phyloP scores from a whole-genome alignment of 805 yeast genomes.

The Metschnikowia continentalis region DNA sequence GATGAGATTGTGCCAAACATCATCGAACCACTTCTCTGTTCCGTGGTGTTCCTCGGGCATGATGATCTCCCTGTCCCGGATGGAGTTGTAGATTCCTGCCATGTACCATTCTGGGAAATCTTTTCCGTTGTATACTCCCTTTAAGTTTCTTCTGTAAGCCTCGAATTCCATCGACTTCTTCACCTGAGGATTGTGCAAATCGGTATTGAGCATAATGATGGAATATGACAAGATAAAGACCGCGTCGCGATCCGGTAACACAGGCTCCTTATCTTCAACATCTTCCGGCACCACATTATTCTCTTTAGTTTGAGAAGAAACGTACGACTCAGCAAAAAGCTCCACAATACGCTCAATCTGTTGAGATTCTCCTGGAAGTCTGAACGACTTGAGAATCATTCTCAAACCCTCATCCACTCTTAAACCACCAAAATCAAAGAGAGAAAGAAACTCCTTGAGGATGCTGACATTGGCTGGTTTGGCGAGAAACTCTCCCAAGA shows the following conservation, averaged over 20 bases:
- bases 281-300: conserved; percentile 20
- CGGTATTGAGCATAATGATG: conserved; percentile 91
- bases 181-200: conserved; percentile 87
- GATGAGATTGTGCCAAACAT: conserved; percentile 70
- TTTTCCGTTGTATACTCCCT: conserved; percentile 70
- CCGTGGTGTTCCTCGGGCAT: conserved; percentile 98
- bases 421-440: conserved; percentile 70
- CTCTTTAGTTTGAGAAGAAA: conserved; percentile 48
- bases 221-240: conserved; percentile 89
- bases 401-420: conserved; percentile 94
- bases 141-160: conserved; percentile 72
- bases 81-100: conserved; percentile 73
- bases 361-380: conserved; percentile 96
- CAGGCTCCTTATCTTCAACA: conserved; percentile 31
- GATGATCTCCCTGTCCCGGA: conserved; percentile 81
- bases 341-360: conserved; percentile 93
- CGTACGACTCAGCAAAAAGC: conserved; percentile 76
- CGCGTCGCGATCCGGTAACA: conserved; percentile 76
- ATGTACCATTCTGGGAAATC: conserved; percentile 88
- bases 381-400: conserved; percentile 70
- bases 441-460: conserved; percentile 57
- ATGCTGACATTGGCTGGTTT: conserved; percentile 63
- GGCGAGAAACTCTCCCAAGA: conserved; percentile 81
- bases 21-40: conserved; percentile 88
- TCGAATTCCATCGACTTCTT: conserved; percentile 87